Conservation (phyloP, 805 yeast genomes). For the Saccharomyces eubayanus region DNA sequence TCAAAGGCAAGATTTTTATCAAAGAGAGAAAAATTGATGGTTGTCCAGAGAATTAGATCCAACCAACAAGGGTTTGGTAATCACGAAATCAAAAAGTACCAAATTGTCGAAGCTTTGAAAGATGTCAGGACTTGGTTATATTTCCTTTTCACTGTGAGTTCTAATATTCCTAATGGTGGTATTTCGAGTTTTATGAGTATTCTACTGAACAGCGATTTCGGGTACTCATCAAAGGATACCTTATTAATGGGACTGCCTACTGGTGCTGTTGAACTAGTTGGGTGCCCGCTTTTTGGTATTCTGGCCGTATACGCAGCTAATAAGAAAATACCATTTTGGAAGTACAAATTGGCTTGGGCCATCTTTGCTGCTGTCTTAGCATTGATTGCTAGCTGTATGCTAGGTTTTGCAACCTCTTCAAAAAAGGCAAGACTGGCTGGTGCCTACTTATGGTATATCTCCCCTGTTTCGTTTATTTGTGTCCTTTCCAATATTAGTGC, state of each 20-base stretch:
- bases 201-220: slow-evolving; percentile 36
- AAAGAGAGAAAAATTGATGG: slow-evolving; percentile 36
- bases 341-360: slow-evolving; percentile 28
- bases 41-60: slow-evolving; percentile 44
- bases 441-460: slow-evolving; percentile 27
- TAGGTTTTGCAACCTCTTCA: slow-evolving; percentile 35
- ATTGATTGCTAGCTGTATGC: slow-evolving; percentile 33
- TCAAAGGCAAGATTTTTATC: slow-evolving; percentile 38
- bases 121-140: slow-evolving; percentile 46
- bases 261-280: slow-evolving; percentile 39
- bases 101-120: slow-evolving; percentile 41
- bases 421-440: slow-evolving; percentile 35
- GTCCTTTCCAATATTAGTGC: slow-evolving; percentile 32
- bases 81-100: slow-evolving; percentile 45
- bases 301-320: slow-evolving; percentile 17
- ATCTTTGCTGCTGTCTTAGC: slow-evolving; percentile 28
- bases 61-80: slow-evolving; percentile 56
- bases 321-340: slow-evolving; percentile 12
- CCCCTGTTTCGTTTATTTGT: slow-evolving; percentile 33
- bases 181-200: slow-evolving; percentile 41
- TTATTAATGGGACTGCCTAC: slow-evolving; percentile 39
- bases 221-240: slow-evolving; percentile 34
- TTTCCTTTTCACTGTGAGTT: slow-evolving; percentile 34
- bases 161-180: slow-evolving; percentile 49
- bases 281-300: slow-evolving; percentile 25